Evolutionary conservation across 805 yeast species (phyloP), one percentile per base, ranked within the genome.

Genomic region (Barnettozyma siamensis): DNA sequence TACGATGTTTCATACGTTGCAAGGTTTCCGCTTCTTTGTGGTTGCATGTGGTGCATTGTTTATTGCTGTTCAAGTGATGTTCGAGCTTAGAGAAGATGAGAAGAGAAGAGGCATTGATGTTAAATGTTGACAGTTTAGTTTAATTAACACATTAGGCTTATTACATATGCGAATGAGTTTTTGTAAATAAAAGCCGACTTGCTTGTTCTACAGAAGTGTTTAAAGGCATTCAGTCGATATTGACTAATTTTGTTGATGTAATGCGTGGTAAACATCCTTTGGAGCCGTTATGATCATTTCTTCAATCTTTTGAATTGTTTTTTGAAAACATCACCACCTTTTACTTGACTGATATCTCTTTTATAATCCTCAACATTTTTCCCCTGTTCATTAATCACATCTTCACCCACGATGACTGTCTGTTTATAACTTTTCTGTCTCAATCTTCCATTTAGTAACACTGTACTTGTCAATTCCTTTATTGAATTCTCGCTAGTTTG

Each of bases 1-100:
- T 17, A 89, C 81, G 40, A 80, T 91, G 76, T 76, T 88, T 52
- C 68, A 75, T 20, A 88, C 98, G 0, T 60, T 67, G 15, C 67
- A 71, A 9, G 98, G 98, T 0, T 57, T 84, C 31, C 50, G 57
- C 18, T 83, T 87, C 53, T 73, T 84, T 40, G 49, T 79, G 6
- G 52, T 72, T 13, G 78, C 94, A 4, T 78, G 84, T 43, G 57
- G 60, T 3, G 76, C 84, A 45, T 67, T 93, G 32, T 93, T 84
- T 62, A 80, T 88, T 15, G 98, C 84, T 3, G 82, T 78, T 1
- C 98, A 91, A 61, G 83, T 88, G 16, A 93, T 93, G 98, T 89
- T 88, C 64, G 98, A 93, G 62, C 64, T 85, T 44, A 73, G 99
- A 53, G 95, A 88, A 58, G 66, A 78, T 20, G 99, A 93, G 60